A percentile compares a stretch with the other conserved stretches of the same genome.
These are phyloP conservation scores for Sporothrix mexicana DNA, from an alignment of 2,329 filamentous ascomycete genomes.

Conservation along the genomic window DNA sequence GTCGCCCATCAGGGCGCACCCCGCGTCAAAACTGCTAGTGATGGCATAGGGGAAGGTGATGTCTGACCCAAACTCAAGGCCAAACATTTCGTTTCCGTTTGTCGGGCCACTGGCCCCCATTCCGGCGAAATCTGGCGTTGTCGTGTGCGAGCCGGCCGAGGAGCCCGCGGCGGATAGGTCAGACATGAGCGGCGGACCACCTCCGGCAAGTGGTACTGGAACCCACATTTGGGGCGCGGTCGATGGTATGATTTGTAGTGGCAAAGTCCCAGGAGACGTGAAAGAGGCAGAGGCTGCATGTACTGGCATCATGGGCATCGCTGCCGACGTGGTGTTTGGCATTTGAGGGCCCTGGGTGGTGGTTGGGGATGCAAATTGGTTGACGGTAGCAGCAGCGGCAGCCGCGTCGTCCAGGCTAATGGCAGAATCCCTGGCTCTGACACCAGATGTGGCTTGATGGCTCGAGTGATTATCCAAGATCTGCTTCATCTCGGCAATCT, in stretches of 20 bases:
- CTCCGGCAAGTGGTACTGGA: neutral
- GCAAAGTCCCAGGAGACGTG: neutral
- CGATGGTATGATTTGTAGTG: neutral
- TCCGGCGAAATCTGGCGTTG: constrained; percentile 1
- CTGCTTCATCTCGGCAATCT: constrained; percentile 17
- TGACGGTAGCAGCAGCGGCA: neutral
- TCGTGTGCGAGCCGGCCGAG: neutral
- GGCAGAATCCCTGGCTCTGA: neutral
- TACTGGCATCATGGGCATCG: neutral
- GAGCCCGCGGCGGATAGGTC: constrained; percentile 1
- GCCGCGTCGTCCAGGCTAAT: neutral
- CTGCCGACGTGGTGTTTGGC: neutral
- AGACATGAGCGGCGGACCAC: neutral
- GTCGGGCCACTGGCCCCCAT: neutral
- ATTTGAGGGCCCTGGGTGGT: neutral
- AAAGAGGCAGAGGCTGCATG: neutral
- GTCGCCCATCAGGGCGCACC: neutral
- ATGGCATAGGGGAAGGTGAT: constrained; percentile 10
- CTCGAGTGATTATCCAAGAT: constrained; percentile 19
- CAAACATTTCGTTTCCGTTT: constrained; percentile 11
- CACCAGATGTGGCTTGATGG: neutral
- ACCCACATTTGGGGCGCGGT: neutral
- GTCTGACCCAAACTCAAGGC: neutral
- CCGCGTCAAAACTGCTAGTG: neutral
- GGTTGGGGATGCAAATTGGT: neutral